Evolutionary conservation across 2,329 filamentous ascomycete species (phyloP).

Genomic region (Pseudogymnoascus sp.): DNA sequence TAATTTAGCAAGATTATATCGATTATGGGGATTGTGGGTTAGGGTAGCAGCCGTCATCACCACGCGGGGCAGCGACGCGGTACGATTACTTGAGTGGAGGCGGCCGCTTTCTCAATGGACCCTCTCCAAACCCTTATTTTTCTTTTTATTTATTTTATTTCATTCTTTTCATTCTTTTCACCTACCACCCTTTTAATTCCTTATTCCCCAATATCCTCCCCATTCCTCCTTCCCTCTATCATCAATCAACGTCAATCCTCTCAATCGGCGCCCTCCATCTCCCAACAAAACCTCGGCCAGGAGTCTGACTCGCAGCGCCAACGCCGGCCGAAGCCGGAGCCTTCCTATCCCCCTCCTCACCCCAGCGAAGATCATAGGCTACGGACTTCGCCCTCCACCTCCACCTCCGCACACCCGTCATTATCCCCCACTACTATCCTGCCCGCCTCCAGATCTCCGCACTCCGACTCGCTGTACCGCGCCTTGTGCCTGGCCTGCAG

Average conservation of each 20-base stretch:
- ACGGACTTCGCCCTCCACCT: slow-evolving; percentile 13
- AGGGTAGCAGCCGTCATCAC: neutral
- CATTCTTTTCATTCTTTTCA: neutral
- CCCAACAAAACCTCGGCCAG: neutral
- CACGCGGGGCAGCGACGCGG: neutral
- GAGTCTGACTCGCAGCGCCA: neutral
- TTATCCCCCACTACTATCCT: slow-evolving; percentile 24
- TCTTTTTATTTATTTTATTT: neutral
- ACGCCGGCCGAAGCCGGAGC: neutral
- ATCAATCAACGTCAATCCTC: neutral
- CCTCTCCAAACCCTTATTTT: neutral
- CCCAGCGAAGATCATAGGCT: slow-evolving; percentile 3
- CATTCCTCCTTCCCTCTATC: neutral
- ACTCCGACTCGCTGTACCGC: neutral
- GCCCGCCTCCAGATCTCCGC: slow-evolving; percentile 4
- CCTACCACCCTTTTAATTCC: neutral
- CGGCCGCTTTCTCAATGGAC: neutral
- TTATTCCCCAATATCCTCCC: neutral
- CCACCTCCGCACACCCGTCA: slow-evolving; percentile 16
- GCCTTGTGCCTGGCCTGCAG: neutral
- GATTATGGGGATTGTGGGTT: neutral
- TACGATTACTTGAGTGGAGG: neutral
- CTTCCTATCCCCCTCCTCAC: neutral
- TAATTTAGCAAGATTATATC: neutral
- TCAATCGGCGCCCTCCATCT: neutral